Evolutionary conservation across 2,329 filamentous ascomycete species (phyloP).

Genomic region (Bipolaris oryzae): DNA sequence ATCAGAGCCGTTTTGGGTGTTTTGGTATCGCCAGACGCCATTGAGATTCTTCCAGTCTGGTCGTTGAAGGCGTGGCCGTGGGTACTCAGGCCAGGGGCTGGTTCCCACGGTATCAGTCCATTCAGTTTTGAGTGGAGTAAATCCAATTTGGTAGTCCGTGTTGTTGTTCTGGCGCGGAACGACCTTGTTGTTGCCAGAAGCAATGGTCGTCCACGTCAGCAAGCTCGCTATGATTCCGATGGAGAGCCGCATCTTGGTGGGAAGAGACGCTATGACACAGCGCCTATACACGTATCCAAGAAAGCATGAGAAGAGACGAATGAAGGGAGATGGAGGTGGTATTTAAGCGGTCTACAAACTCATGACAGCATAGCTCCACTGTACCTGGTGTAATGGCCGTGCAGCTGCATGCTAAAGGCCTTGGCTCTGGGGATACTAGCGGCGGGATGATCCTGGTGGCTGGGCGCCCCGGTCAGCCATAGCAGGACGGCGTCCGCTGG

Average conservation of each 20-base stretch:
- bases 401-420: conserved; percentile 21
- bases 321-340: conserved; percentile 9
- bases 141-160: conserved; percentile 38
- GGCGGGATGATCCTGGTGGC: conserved; percentile 33
- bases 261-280: background rate
- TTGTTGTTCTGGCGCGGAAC: conserved; percentile 34
- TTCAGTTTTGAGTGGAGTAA: conserved; percentile 47
- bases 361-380: conserved; percentile 22
- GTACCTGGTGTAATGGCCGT: conserved; percentile 24
- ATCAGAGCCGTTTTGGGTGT: conserved; percentile 50
- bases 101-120: conserved; percentile 62
- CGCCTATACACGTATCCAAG: background rate
- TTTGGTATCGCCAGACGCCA: conserved; percentile 63
- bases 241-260: conserved; percentile 27
- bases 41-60: conserved; percentile 63
- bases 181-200: conserved; percentile 12
- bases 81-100: conserved; percentile 64
- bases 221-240: conserved; percentile 18
- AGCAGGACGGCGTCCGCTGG: conserved; percentile 10
- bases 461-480: conserved; percentile 35
- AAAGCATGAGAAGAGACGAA: background rate
- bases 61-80: conserved; percentile 62
- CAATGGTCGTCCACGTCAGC: conserved; percentile 18
- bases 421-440: conserved; percentile 30
- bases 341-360: conserved; percentile 27